A percentile compares a stretch with the other conserved stretches of the same genome.
These are phyloP conservation scores for Vitis rotundifolia DNA, from an alignment of 164 flowering plant species.

Conservation along the genomic window DNA sequence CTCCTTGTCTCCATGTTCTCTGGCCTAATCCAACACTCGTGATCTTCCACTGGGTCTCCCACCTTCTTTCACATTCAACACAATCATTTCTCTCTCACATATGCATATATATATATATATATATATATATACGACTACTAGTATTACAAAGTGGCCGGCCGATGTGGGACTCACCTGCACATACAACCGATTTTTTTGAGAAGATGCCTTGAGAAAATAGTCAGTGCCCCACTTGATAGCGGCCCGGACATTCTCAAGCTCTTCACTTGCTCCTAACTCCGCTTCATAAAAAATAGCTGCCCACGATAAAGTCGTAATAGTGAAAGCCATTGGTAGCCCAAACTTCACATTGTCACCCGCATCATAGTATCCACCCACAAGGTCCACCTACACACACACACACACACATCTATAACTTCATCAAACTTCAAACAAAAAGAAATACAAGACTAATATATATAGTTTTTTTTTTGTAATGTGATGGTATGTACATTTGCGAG, in stretches of 20 bases:
- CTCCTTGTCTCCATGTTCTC: slow-evolving; percentile 84
- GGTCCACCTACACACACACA: slow-evolving; percentile 80
- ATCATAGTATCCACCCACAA: slow-evolving; percentile 88
- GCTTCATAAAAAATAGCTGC: slow-evolving; percentile 44
- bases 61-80: slow-evolving; percentile 37
- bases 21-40: slow-evolving; percentile 86
- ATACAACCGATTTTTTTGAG: slow-evolving; percentile 42
- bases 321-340: slow-evolving; percentile 91
- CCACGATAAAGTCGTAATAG: slow-evolving; percentile 82
- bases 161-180: slow-evolving; percentile 59
- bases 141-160: too few relatives aligned
- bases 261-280: slow-evolving; percentile 60
- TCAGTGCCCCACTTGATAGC: slow-evolving; percentile 90
- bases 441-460: too few relatives aligned
- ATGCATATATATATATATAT: not conserved
- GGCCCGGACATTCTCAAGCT: slow-evolving; percentile 43
- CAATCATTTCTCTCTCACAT: too few relatives aligned
- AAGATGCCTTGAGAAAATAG: slow-evolving; percentile 65
- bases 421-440: too few relatives aligned
- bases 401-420: too few relatives aligned
- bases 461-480: too few relatives aligned
- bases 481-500: slow-evolving; percentile 36
- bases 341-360: slow-evolving; percentile 96
- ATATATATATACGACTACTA: too few relatives aligned
- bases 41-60: slow-evolving; percentile 78